Base-by-base conservation (phyloP, 208 protist species). In the Leishmania martiniquensis region DNA sequence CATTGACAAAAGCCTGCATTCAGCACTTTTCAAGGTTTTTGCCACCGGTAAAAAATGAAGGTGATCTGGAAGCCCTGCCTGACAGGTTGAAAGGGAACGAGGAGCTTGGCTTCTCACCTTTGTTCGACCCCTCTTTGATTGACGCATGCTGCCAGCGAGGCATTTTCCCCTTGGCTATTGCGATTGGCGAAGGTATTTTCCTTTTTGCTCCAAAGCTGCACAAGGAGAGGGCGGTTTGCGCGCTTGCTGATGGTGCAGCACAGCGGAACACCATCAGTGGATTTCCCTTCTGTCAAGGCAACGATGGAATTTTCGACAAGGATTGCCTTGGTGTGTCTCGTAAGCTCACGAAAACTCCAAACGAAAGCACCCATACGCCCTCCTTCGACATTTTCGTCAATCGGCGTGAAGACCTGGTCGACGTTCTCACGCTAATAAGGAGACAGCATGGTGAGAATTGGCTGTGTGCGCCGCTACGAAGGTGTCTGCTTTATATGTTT, bases 361-460 rank as follows among this genome's bases (percentile, higher is more conserved):
- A 90, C 67, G 71, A 81, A n/a, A 66, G 34, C 1, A 85, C 44
- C 4, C 68, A 55, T 51, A 45, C 49, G 15, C 57, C 75, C 1
- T 81, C 83, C 0, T 95, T 94, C 74, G 83, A 89, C 65, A 78
- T 96, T 3, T 96, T 91, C 72, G 68, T 97, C 13, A 96, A 97
- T 67, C 82, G 91, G 15, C 59, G 72, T 32, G 91, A 93, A 47
- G 93, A 96, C 71, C 2, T 95, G 10, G 75, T 37, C 3, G 85
- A 89, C 52, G 87, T 93, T 37, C 81, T 98, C 60, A 76, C 78
- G 10, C 75, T 95, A 17, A 92, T 98, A 60, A 55, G 69, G 15
- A 67, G 72, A 17, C 91, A 96, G 72, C 92, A 96, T 76, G 89
- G 91, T 17, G 92, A 98, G 57, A 95, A 92, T 57, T 98, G 94